phyloP scores from a whole-genome alignment of 2,329 filamentous ascomycete species.

The Clonostachys rhizophaga region DNA sequence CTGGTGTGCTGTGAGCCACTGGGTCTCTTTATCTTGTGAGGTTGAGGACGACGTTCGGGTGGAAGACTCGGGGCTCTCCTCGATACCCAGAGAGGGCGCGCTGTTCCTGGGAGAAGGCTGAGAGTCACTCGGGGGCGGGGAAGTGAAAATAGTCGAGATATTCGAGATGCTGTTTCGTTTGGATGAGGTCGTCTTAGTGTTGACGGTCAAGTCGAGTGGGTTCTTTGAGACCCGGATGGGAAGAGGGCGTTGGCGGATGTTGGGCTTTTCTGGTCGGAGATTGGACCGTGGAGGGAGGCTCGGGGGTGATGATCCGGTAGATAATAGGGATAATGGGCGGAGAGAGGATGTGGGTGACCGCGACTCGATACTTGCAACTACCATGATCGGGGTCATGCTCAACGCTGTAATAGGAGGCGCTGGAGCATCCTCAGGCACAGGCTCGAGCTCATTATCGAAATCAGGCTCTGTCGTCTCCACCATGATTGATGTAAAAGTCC shows the following conservation, averaged over 20 bases:
- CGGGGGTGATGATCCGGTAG: neutral
- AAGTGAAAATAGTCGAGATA: neutral
- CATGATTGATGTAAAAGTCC: slow-evolving; percentile 1
- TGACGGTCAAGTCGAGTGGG: slow-evolving; percentile 1
- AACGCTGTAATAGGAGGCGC: neutral
- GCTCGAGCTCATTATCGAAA: neutral
- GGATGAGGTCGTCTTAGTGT: neutral
- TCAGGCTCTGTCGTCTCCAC: neutral
- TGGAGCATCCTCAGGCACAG: neutral
- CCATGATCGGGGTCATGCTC: slow-evolving; percentile 1
- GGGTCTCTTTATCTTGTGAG: neutral
- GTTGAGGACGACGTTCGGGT: neutral
- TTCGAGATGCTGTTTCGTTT: slow-evolving; percentile 1
- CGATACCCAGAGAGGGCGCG: neutral
- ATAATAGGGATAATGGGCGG: slow-evolving; percentile 2
- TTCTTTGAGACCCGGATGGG: slow-evolving; percentile 1
- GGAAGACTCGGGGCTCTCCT: neutral
- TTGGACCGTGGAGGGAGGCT: neutral
- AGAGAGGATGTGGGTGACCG: neutral
- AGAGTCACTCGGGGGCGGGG: neutral
- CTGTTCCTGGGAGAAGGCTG: neutral
- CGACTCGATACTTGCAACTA: slow-evolving; percentile 2
- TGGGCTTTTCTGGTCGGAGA: slow-evolving; percentile 2
- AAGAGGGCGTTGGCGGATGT: slow-evolving; percentile 1
- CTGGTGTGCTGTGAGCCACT: slow-evolving; percentile 2